Percentiles rank a stretch among this genome's conserved stretches.
These are phyloP conservation scores for Conidiobolus incongruus DNA, from an alignment of 371 early-diverging fungal genomes.

Conservation along the genomic window DNA sequence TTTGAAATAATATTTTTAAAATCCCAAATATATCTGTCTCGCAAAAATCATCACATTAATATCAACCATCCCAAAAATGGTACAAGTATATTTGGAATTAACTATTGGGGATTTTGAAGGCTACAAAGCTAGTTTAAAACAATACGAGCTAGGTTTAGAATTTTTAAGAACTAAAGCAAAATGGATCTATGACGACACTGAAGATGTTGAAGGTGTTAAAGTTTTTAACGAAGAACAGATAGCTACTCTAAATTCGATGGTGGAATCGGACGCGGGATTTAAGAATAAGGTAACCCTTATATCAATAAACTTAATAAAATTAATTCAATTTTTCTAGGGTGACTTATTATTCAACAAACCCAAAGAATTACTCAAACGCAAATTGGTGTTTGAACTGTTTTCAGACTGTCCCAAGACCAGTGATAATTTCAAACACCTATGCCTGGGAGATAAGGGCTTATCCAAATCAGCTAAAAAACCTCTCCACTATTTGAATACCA, in stretches of 20 bases:
- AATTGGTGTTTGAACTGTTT: slow-evolving; percentile 19
- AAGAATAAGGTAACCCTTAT: background rate
- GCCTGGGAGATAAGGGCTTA: slow-evolving; percentile 18
- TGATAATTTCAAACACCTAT: slow-evolving; percentile 29
- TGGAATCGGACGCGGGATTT: background rate
- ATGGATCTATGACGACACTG: background rate
- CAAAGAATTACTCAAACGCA: slow-evolving; percentile 17
- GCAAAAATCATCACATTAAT: too few relatives aligned
- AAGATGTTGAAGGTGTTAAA: background rate
- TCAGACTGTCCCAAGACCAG: slow-evolving; percentile 31
- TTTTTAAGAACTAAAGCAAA: background rate
- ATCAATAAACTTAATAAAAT: background rate
- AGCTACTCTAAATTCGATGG: background rate
- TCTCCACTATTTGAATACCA: slow-evolving; percentile 26
- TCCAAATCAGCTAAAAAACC: slow-evolving; percentile 25
- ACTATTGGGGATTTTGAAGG: background rate
- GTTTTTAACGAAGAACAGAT: background rate
- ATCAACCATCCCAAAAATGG: too few relatives aligned
- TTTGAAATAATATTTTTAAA: too few relatives aligned
- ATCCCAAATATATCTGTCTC: too few relatives aligned
- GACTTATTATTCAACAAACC: slow-evolving; percentile 13
- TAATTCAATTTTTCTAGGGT: slow-evolving; percentile 7
- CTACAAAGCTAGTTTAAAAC: background rate
- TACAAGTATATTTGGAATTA: slow-evolving; percentile 2
- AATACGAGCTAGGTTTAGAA: background rate